phyloP scores from a whole-genome alignment of 345 rosid species.

The Brassica juncea region DNA sequence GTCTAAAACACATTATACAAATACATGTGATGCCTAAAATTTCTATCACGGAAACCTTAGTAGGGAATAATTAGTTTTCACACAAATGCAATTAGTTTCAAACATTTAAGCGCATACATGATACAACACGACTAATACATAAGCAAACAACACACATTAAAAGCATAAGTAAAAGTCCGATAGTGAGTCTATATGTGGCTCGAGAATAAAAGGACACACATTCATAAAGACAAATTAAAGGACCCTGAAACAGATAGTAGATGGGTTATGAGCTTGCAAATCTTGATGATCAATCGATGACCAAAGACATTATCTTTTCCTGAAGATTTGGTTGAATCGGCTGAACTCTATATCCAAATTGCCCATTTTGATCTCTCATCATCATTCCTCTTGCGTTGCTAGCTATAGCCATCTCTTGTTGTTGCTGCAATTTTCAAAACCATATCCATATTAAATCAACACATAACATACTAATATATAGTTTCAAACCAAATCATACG shows the following conservation, averaged over 20 bases:
- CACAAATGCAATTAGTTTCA: constrained; percentile 13
- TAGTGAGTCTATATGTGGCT: constrained; percentile 17
- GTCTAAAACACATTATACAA: neutral
- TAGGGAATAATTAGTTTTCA: neutral
- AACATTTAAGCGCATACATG: neutral
- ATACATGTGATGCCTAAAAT: neutral
- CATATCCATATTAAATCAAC: constrained; percentile 9
- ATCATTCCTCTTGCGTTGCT: constrained; percentile 48
- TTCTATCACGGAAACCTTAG: neutral
- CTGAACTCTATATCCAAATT: constrained; percentile 41
- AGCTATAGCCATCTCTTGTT: constrained; percentile 56
- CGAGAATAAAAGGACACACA: neutral
- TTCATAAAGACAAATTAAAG: neutral
- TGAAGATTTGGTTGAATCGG: constrained; percentile 47
- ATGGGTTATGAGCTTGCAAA: neutral
- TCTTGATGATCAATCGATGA: constrained; percentile 34
- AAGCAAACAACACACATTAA: constrained; percentile 10
- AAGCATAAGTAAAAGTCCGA: neutral
- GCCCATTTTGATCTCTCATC: constrained; percentile 39
- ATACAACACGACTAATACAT: constrained; percentile 6
- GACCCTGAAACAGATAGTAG: constrained; percentile 10
- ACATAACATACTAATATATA: constrained; percentile 13
- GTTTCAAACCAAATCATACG: constrained; percentile 1
- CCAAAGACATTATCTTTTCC: constrained; percentile 46
- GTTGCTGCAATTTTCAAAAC: constrained; percentile 41